These are phyloP conservation scores for Alternaria brassicae DNA, from an alignment of 2,329 filamentous ascomycete species.

Conservation along the genomic window DNA sequence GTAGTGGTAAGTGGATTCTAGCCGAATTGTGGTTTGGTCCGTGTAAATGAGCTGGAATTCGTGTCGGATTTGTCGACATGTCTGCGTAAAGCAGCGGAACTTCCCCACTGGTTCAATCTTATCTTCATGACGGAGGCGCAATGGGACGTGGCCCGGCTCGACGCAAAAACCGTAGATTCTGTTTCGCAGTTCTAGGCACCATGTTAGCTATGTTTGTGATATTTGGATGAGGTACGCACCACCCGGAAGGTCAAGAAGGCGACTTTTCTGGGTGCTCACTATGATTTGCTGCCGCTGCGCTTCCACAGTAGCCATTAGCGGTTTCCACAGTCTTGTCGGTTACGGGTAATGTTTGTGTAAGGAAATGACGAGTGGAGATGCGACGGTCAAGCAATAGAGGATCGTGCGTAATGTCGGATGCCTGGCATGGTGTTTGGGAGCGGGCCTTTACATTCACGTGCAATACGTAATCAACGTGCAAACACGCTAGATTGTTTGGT, in stretches of 20 bases:
- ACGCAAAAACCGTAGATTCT: slow-evolving; percentile 1
- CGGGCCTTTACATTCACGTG: slow-evolving; percentile 1
- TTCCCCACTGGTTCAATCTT: not conserved
- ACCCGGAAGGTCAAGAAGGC: not conserved
- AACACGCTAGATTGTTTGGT: not conserved
- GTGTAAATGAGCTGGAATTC: slow-evolving; percentile 23
- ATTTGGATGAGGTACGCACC: not conserved
- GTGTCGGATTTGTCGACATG: slow-evolving; percentile 21
- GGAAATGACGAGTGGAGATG: not conserved
- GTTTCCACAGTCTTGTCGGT: not conserved
- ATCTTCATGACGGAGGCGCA: not conserved
- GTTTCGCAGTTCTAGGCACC: not conserved
- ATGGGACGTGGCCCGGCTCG: not conserved
- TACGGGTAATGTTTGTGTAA: not conserved
- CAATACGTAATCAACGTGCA: not conserved
- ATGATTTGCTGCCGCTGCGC: not conserved
- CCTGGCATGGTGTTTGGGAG: not conserved
- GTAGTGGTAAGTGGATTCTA: not conserved
- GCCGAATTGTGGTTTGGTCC: not conserved
- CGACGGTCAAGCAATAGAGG: not conserved
- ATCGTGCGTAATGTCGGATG: not conserved
- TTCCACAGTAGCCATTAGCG: not conserved
- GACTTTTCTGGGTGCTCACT: not conserved
- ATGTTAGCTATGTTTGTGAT: not conserved
- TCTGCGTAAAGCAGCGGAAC: not conserved